These are phyloP conservation scores for Dimocarpus longan DNA, from an alignment of 345 rosid genomes.

Conservation along the genomic window DNA sequence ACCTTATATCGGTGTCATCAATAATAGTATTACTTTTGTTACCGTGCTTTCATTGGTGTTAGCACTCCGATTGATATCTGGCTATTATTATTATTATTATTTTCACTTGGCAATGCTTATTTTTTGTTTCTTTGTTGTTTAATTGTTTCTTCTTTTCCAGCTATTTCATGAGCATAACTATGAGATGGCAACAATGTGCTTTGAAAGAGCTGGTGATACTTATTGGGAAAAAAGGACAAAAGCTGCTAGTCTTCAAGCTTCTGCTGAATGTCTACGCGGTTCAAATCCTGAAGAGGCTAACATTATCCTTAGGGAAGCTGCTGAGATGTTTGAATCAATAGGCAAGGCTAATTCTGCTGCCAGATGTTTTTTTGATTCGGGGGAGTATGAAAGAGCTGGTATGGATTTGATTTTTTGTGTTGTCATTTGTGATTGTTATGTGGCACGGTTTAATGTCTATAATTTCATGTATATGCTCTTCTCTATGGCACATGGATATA, in stretches of 20 bases:
- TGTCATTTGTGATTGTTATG: background rate
- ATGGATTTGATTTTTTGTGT: background rate
- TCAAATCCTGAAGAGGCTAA: conserved; percentile 40
- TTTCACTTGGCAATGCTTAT: background rate
- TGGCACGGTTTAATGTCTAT: background rate
- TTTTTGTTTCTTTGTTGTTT: background rate
- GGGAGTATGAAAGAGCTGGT: conserved; percentile 51
- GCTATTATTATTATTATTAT: too few relatives aligned
- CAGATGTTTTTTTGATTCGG: conserved; percentile 40
- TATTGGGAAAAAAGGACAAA: conserved; percentile 46
- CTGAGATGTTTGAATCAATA: conserved; percentile 45
- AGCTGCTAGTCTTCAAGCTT: conserved; percentile 45
- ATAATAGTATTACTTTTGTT: background rate
- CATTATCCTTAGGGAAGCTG: conserved; percentile 44
- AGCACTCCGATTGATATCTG: background rate
- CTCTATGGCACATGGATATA: background rate
- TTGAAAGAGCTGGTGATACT: conserved; percentile 46
- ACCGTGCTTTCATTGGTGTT: background rate
- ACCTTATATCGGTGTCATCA: too few relatives aligned
- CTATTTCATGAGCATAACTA: conserved; percentile 43
- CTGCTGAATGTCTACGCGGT: conserved; percentile 39
- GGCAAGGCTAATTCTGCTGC: conserved; percentile 51
- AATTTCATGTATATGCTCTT: background rate
- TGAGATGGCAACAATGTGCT: conserved; percentile 53
- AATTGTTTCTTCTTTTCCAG: conserved; percentile 29